Conservation (phyloP, 345 rosid species). For the Erucastrum elatum region DNA sequence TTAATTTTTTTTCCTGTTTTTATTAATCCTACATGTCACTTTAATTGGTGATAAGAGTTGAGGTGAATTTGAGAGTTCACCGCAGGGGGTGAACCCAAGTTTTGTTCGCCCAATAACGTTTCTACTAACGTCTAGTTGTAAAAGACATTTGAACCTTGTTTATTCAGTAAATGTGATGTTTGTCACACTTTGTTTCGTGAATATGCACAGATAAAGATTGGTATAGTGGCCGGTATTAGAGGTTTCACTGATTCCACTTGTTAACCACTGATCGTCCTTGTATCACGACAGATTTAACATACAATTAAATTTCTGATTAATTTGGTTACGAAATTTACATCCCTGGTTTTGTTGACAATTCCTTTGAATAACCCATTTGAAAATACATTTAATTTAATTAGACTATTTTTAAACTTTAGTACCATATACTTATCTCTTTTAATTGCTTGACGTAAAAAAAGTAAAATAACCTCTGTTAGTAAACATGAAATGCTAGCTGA, state of each 20-base stretch:
- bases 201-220: neutral
- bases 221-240: neutral
- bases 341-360: neutral
- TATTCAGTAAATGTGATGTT: neutral
- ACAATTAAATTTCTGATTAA: neutral
- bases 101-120: neutral
- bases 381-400: neutral
- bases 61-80: too few species aligned
- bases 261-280: neutral
- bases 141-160: neutral
- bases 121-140: neutral
- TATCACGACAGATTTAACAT: neutral
- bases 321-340: neutral
- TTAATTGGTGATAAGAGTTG: too few species aligned
- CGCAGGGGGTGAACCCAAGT: too few species aligned
- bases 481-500: neutral
- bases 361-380: neutral
- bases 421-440: neutral
- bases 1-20: too few species aligned
- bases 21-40: too few species aligned
- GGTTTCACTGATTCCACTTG: neutral
- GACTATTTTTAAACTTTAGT: neutral
- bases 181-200: neutral
- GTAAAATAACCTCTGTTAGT: neutral
- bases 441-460: neutral